Percentiles rank a stretch among this genome's conserved stretches.
phyloP scores from a whole-genome alignment of 2,329 filamentous ascomycete genomes.

The Cercospora canescens region DNA sequence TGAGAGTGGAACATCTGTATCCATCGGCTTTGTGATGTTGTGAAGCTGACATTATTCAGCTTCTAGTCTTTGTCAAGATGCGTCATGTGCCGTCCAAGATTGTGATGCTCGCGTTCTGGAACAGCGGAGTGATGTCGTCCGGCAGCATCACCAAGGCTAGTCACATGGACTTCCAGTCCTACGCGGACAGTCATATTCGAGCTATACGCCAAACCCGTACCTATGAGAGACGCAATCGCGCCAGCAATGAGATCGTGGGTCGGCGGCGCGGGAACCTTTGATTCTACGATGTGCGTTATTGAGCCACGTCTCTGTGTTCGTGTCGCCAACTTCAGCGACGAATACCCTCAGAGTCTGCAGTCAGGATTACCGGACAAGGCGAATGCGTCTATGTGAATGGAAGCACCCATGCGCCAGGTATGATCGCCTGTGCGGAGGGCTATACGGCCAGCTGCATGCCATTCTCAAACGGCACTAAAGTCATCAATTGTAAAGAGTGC shows the following conservation, averaged over 20 bases:
- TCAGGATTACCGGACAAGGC: not conserved
- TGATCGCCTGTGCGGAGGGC: not conserved
- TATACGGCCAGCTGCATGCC: not conserved
- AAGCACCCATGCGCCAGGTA: not conserved
- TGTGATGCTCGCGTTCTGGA: not conserved
- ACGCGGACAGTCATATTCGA: not conserved
- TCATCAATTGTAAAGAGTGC: not conserved
- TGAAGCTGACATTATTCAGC: no score
- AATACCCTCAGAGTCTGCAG: not conserved
- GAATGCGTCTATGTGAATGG: not conserved
- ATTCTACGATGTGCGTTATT: not conserved
- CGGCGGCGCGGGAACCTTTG: not conserved
- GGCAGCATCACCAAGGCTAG: not conserved
- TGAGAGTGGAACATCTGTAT: no score
- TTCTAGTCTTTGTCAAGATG: not conserved
- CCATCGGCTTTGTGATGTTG: no score
- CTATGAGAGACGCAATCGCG: not conserved
- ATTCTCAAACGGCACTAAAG: not conserved
- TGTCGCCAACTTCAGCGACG: not conserved
- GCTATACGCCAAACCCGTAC: not conserved
- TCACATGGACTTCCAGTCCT: no score
- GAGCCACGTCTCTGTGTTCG: not conserved
- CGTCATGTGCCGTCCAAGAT: not conserved
- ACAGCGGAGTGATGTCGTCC: not conserved
- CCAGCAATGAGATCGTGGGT: not conserved